These are phyloP conservation scores for Cyclocybe aegerita DNA, from an alignment of 768 basidiomycete species.

Conservation along the genomic window DNA sequence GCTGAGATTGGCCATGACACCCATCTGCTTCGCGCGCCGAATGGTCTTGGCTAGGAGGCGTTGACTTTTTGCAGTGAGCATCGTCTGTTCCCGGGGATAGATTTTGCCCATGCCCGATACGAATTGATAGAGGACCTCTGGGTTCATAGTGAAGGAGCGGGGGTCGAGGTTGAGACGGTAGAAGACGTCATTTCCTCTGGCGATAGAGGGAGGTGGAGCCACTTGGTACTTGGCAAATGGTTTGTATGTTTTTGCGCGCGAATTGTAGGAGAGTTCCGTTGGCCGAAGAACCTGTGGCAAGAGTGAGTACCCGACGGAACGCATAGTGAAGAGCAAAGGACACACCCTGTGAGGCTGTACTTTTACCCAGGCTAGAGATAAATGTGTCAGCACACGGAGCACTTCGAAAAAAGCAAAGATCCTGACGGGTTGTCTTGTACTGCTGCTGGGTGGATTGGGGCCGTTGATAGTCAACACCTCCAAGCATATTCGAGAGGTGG, in stretches of 20 bases:
- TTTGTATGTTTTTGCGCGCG: constrained; percentile 15
- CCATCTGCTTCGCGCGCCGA: constrained; percentile 89
- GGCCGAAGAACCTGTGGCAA: too few relatives aligned
- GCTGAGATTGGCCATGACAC: constrained; percentile 65
- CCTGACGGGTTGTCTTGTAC: too few relatives aligned
- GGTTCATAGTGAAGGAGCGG: constrained; percentile 63
- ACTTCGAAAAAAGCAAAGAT: too few relatives aligned
- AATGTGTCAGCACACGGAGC: too few relatives aligned
- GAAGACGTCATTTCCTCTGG: constrained; percentile 66
- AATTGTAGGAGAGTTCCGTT: constrained; percentile 14
- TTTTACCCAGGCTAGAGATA: too few relatives aligned
- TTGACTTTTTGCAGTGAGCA: constrained; percentile 78
- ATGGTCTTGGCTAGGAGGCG: constrained; percentile 81
- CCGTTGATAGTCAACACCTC: too few relatives aligned
- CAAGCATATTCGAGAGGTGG: too few relatives aligned
- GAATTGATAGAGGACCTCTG: constrained; percentile 53
- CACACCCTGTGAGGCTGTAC: too few relatives aligned
- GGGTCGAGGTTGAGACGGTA: constrained; percentile 74
- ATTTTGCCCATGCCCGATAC: constrained; percentile 83
- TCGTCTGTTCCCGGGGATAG: constrained; percentile 61
- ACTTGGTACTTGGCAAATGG: constrained; percentile 35
- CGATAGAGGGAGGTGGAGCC: constrained; percentile 54
- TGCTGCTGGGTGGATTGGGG: too few relatives aligned
- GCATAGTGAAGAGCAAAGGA: too few relatives aligned
- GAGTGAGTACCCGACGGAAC: too few relatives aligned